Evolutionary conservation across 2,329 filamentous ascomycete species (phyloP), one percentile per base, ranked within the genome.

Genomic region (Cercospora sp.): DNA sequence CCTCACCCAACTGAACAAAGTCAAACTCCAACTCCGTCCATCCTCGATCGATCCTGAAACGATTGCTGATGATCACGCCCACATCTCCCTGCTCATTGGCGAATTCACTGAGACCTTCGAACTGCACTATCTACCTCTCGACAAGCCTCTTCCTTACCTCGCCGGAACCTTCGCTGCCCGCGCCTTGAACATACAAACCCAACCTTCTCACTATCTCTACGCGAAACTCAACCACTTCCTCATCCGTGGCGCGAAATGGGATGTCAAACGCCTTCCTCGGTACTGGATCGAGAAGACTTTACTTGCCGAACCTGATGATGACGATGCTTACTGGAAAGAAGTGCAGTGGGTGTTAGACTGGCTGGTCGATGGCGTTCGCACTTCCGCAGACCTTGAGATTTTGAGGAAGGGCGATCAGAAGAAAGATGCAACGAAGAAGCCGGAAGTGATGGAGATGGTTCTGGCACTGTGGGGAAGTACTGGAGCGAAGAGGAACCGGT

Each of bases 201-300:
- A 92, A 69, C 94, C 94, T 0, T 84, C 93, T 16, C 92, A 97
- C 76, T 88, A 87, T 68, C 86, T 97, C 42, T 98, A 97, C 78
- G 87, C 89, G 67, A 97, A 97, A 77, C 82, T 95, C 79, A 97
- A 97, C 81, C 84, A 85, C 5, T 97, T 94, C 78, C 86, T 98
- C 40, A 92, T 92, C 23, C 89, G 89, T 62, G 87, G 89, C 0
- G 94, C 94, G 0, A 79, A 84, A 26, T 98, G 94, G 94, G 85
- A 89, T 12, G 76, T 84, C 10, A 79, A 79, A 30, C 85, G 85
- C 57, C 78, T 89, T 5, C 83, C 86, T 0, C 83, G 83, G 1
- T 87, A 88, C 75, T 89, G 87, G 83, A 80, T 89, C 18, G 87
- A 91, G 68, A 89, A 88, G 75, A 87, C 95, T 26, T 86, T 95